A percentile compares a stretch with the other conserved stretches of the same genome.
phyloP scores from a whole-genome alignment of 768 basidiomycete species.

The Xerocomus brunneocitrinus region DNA sequence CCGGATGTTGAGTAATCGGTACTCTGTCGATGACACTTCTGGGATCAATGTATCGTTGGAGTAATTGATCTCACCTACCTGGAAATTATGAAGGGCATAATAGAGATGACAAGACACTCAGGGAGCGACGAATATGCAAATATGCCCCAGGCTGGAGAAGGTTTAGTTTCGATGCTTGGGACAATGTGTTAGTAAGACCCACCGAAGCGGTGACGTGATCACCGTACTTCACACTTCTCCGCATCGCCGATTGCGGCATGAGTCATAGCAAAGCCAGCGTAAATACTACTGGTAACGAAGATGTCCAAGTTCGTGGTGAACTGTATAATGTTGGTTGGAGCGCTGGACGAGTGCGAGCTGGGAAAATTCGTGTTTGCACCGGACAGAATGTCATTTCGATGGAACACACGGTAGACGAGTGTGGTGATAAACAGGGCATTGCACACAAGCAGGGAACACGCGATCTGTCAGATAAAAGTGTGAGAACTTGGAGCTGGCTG shows the following conservation, averaged over 20 bases:
- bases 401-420: conserved; percentile 8
- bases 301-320: conserved; percentile 11
- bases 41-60: not conserved
- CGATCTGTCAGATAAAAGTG: conserved; percentile 9
- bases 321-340: not conserved
- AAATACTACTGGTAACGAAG: not conserved
- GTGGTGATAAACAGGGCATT: conserved; percentile 9
- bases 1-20: not conserved
- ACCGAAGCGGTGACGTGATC: not conserved
- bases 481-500: not conserved
- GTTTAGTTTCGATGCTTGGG: not conserved
- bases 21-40: not conserved
- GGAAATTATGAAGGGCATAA: not conserved
- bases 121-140: not conserved
- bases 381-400: not conserved
- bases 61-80: not conserved
- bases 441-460: conserved; percentile 12
- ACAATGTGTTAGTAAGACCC: not conserved
- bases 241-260: too few species aligned
- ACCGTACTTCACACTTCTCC: not conserved
- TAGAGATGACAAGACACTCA: not conserved
- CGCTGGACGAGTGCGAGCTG: not conserved
- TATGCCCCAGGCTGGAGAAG: too few species aligned
- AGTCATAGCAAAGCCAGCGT: not conserved
- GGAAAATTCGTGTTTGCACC: not conserved